phyloP scores from a whole-genome alignment of 2,329 filamentous ascomycete species.

The Sporothrix euskadiensis region DNA sequence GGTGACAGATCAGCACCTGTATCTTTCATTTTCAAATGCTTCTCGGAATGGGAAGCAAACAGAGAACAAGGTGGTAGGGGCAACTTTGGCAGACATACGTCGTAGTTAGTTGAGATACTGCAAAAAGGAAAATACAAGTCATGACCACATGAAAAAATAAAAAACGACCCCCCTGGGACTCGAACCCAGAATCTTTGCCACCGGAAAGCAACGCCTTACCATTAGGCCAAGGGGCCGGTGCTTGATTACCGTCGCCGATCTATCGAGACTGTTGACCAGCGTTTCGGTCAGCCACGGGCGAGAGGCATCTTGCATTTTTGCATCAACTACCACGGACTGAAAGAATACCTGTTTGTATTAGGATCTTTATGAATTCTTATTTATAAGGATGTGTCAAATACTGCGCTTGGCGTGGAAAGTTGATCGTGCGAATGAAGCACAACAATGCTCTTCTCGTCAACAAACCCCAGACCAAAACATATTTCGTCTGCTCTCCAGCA shows the following conservation, averaged over 20 bases:
- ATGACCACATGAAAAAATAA: neutral
- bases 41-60: neutral
- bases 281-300: neutral
- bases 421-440: neutral
- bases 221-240: slow-evolving; percentile 13
- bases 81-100: neutral
- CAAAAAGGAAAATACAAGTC: neutral
- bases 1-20: slow-evolving; percentile 1
- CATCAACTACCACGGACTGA: neutral
- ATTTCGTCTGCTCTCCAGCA: neutral
- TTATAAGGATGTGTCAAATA: neutral
- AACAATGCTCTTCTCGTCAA: neutral
- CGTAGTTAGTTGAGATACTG: no score
- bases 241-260: neutral
- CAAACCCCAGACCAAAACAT: neutral
- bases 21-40: no score
- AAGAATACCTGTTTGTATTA: neutral
- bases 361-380: slow-evolving; percentile 17
- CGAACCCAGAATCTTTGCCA: slow-evolving; percentile 15
- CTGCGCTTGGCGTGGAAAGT: neutral
- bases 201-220: slow-evolving; percentile 13
- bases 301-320: no score
- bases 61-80: neutral
- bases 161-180: slow-evolving; percentile 15
- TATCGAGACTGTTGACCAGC: neutral